Percentiles rank a stretch among this genome's conserved stretches.
Evolutionary conservation across 2,329 filamentous ascomycete genomes (phyloP).

Genomic region (Penicillium sp.): DNA sequence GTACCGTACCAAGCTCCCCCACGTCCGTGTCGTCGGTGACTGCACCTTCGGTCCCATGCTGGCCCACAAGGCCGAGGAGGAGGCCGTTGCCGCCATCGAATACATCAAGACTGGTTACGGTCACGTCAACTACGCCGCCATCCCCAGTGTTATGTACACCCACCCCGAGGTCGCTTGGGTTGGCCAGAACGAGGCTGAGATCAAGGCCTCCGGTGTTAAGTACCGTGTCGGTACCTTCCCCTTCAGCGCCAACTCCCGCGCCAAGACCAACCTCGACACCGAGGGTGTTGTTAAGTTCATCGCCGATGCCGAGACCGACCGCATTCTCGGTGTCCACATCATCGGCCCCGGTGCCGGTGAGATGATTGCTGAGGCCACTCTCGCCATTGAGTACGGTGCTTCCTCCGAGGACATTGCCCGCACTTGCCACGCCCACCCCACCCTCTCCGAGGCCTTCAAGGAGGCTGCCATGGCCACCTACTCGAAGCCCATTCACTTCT

Average conservation of each 20-base stretch:
- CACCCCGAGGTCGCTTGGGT: constrained; percentile 99
- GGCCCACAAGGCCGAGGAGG: constrained; percentile 98
- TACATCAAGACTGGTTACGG: constrained; percentile 98
- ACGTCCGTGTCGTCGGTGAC: constrained; percentile 96
- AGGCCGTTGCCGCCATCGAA: constrained; percentile 90
- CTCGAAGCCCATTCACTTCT: constrained; percentile 94
- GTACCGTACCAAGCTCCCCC: constrained; percentile 95
- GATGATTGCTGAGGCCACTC: constrained; percentile 97
- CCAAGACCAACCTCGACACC: constrained; percentile 96
- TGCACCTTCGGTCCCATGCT: constrained; percentile 98
- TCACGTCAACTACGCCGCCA: constrained; percentile 97
- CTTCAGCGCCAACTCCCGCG: constrained; percentile 96
- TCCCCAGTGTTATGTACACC: constrained; percentile 99
- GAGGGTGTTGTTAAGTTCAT: constrained; percentile 98
- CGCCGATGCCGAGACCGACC: constrained; percentile 92
- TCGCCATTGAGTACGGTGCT: constrained; percentile 95
- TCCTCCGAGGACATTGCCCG: constrained; percentile 91
- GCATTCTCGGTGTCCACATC: constrained; percentile 94
- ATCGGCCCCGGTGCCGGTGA: constrained; percentile 94
- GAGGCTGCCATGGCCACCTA: constrained; percentile 98
- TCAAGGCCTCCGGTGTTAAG: constrained; percentile 84
- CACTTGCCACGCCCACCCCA: constrained; percentile 96
- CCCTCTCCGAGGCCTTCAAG: constrained; percentile 96
- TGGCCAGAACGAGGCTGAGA: constrained; percentile 92
- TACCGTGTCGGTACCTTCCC: constrained; percentile 95